Evolutionary conservation across 1,139 yeast genomes (phyloP).

Genomic region (Scheffersomyces stambukii): DNA sequence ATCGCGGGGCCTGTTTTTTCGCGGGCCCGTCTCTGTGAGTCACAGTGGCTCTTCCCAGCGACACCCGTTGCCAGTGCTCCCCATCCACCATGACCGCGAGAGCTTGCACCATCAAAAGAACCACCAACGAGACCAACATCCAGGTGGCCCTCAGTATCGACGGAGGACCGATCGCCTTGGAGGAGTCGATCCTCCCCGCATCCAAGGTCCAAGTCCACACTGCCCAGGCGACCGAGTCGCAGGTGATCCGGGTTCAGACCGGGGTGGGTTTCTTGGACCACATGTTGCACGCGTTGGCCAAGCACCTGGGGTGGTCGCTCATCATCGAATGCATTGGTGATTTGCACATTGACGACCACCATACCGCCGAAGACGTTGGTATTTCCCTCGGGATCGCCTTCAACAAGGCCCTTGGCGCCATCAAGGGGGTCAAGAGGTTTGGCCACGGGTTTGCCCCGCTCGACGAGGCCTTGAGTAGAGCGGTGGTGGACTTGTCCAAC

Average conservation of each 20-base stretch:
- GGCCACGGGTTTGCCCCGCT: conserved; percentile 95
- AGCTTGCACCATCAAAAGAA: conserved; percentile 57
- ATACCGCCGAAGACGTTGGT: conserved; percentile 93
- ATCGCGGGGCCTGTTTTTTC: too few species aligned
- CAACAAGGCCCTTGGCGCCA: conserved; percentile 83
- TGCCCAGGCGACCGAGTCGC: conserved; percentile 57
- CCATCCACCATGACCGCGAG: conserved; percentile 10
- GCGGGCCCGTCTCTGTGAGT: too few species aligned
- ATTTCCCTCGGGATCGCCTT: conserved; percentile 88
- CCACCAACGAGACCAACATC: conserved; percentile 90
- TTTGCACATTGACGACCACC: conserved; percentile 94
- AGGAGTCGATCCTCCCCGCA: conserved; percentile 47
- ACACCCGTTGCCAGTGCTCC: too few species aligned
- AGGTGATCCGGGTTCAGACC: conserved; percentile 74
- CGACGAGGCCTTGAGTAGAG: conserved; percentile 92
- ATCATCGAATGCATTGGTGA: conserved; percentile 90
- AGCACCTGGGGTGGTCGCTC: conserved; percentile 95
- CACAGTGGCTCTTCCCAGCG: too few species aligned
- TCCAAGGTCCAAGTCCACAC: conserved; percentile 50
- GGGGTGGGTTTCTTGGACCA: conserved; percentile 96
- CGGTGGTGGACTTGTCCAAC: conserved; percentile 90
- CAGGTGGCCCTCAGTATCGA: conserved; percentile 80
- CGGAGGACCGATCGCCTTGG: conserved; percentile 71
- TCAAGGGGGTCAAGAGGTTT: conserved; percentile 86
- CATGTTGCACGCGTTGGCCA: conserved; percentile 95